Percentiles rank a stretch among this genome's conserved stretches.
Conservation (phyloP, 306 rosid genomes). For the Elaeagnus macrophylla region DNA sequence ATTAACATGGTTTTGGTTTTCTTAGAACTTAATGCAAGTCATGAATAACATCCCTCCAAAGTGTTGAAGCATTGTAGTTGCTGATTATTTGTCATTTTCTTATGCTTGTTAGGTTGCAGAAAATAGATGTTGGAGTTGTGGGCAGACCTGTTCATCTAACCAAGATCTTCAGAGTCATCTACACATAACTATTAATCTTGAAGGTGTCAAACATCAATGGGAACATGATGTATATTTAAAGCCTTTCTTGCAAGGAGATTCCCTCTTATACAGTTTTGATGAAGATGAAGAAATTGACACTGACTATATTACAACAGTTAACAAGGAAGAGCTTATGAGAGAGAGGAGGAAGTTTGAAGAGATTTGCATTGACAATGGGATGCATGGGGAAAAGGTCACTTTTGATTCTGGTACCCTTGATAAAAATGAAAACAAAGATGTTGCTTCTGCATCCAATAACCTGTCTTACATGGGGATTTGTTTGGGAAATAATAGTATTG, state of each 20-base stretch:
- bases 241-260: slow-evolving; percentile 68
- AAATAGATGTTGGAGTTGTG: slow-evolving; percentile 76
- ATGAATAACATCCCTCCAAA: background rate
- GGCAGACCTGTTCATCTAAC: slow-evolving; percentile 39
- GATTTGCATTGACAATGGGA: slow-evolving; percentile 19
- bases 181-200: slow-evolving; percentile 38
- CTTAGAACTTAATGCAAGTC: no score
- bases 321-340: slow-evolving; percentile 38
- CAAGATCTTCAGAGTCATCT: slow-evolving; percentile 56
- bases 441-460: slow-evolving; percentile 28
- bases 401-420: slow-evolving; percentile 15
- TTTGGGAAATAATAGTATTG: slow-evolving; percentile 21
- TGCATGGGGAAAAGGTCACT: slow-evolving; percentile 16
- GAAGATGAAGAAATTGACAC: slow-evolving; percentile 67
- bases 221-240: slow-evolving; percentile 57
- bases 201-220: slow-evolving; percentile 44
- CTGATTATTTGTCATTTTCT: background rate
- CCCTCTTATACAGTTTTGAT: slow-evolving; percentile 63
- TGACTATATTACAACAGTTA: slow-evolving; percentile 25
- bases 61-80: background rate
- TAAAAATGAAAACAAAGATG: slow-evolving; percentile 17
- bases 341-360: slow-evolving; percentile 38
- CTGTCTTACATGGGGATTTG: slow-evolving; percentile 27
- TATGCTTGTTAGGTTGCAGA: slow-evolving; percentile 49
- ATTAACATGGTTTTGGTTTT: no score